A percentile compares a stretch with the other conserved stretches of the same genome.
phyloP scores from a whole-genome alignment of 2,329 filamentous ascomycete species.

The Fusarium illudens region DNA sequence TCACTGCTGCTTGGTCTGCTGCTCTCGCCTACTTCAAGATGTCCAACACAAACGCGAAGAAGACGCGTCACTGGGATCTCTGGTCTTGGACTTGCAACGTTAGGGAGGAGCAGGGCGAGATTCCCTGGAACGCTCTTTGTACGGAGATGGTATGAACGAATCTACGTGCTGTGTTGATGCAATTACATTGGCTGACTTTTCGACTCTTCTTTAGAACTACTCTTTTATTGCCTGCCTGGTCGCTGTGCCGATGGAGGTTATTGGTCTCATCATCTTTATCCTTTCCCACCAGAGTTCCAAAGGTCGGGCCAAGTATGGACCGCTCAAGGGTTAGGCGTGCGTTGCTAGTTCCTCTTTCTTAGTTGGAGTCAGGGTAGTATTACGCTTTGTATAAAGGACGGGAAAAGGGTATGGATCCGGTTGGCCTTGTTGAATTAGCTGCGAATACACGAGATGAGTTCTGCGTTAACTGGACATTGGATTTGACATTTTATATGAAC shows the following conservation, averaged over 20 bases:
- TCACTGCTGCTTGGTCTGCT: not conserved
- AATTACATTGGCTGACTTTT: not conserved
- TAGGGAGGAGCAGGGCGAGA: not conserved
- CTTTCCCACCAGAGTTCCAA: not conserved
- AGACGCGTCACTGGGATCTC: not conserved
- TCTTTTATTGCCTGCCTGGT: not conserved
- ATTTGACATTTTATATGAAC: too few relatives aligned
- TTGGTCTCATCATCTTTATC: not conserved
- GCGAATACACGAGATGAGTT: too few relatives aligned
- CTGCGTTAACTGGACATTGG: too few relatives aligned
- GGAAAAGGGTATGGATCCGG: too few relatives aligned
- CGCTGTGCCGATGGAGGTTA: not conserved
- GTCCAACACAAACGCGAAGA: not conserved
- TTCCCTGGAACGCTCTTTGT: not conserved
- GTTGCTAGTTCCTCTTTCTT: rapidly evolving
- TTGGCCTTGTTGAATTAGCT: too few relatives aligned
- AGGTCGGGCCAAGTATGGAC: not conserved
- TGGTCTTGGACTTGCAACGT: conserved; percentile 3
- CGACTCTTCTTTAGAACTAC: not conserved
- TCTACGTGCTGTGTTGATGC: not conserved
- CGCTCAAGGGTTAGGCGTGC: not conserved
- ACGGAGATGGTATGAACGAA: not conserved
- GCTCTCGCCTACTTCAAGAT: not conserved
- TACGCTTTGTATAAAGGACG: not conserved
- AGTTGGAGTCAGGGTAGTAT: not conserved